Evolutionary conservation across 257 asterid genomes (phyloP), one percentile per base, ranked within the genome.

Genomic region (Jacaranda mimosifolia): DNA sequence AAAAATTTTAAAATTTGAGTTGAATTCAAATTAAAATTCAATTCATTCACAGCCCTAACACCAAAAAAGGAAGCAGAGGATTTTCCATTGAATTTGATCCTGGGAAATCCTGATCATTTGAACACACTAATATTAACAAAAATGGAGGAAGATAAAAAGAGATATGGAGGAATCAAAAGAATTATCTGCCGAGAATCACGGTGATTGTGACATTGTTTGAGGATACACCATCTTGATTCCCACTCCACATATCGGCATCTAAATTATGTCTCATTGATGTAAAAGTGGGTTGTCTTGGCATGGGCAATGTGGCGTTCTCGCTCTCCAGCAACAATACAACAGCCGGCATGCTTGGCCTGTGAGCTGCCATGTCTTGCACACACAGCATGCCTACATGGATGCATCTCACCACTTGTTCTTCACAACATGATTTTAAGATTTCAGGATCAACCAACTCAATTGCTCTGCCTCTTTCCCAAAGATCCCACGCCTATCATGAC

Each of bases 301-400:
- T 9, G 0, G 97, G 91, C 86, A 92, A 59, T 12, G 60, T 71
- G 45, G 77, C 55, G 63, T 84, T 76, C 39, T 86, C 91, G 19
- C 89, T 89, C 81, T 90, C 97, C 84, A 94, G 68, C 97, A 90
- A 90, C 91, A 92, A 8, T 58, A 90, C 75, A 40, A 92, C 97
- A 4, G 90, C 73, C 7, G 92, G 73, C 97, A 94, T 92, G 81
- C 75, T 85, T 19, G 98, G 97, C 68, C 98, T 77, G 62, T 88
- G 77, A 26, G 64, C 68, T 3, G 91, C 96, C 18, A 68, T 55
- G 77, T 90, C 98, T 77, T 94, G 98, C 73, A 90, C 90, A 21
- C 98, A 92, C 57, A 94, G 84, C 96, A 94, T 79, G 6, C 85
- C 97, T 9, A 90, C 84, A 10, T 92, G 95, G 68, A 94, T 75